Evolutionary conservation across 2,329 filamentous ascomycete species (phyloP).

Genomic region (Diaporthe longicolla): DNA sequence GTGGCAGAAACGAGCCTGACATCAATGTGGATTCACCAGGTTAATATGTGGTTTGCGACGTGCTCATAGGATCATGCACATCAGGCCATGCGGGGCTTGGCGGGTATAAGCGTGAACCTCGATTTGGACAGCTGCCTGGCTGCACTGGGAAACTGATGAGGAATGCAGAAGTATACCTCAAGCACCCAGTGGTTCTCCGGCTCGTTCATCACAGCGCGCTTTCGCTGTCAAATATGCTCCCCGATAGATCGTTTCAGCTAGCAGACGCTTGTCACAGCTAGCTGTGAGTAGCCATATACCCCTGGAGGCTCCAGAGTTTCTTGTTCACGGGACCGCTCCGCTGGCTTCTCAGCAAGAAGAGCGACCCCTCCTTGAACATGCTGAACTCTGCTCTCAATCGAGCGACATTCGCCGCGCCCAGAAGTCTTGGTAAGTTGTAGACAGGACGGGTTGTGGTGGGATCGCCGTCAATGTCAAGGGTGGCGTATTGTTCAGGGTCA

Average conservation of each 20-base stretch:
- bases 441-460: constrained; percentile 59
- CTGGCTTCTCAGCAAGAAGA: constrained; percentile 60
- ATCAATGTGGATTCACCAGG: too few species aligned
- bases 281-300: constrained; percentile 58
- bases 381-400: constrained; percentile 54
- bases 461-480: constrained; percentile 56
- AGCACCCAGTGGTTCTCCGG: not conserved
- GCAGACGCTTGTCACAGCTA: not conserved
- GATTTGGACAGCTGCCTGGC: not conserved
- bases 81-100: constrained; percentile 9
- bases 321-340: constrained; percentile 62
- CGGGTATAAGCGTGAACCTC: not conserved
- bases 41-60: not conserved
- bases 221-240: too few species aligned
- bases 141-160: too few species aligned
- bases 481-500: constrained; percentile 58
- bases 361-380: constrained; percentile 54
- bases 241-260: not conserved
- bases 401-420: constrained; percentile 63
- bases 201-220: not conserved
- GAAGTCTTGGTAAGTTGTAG: constrained; percentile 65
- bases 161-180: not conserved
- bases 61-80: not conserved
- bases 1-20: not conserved
- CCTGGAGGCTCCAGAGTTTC: constrained; percentile 71